phyloP scores from a whole-genome alignment of 169 alveolate species.

The Eimeria falciformis region DNA sequence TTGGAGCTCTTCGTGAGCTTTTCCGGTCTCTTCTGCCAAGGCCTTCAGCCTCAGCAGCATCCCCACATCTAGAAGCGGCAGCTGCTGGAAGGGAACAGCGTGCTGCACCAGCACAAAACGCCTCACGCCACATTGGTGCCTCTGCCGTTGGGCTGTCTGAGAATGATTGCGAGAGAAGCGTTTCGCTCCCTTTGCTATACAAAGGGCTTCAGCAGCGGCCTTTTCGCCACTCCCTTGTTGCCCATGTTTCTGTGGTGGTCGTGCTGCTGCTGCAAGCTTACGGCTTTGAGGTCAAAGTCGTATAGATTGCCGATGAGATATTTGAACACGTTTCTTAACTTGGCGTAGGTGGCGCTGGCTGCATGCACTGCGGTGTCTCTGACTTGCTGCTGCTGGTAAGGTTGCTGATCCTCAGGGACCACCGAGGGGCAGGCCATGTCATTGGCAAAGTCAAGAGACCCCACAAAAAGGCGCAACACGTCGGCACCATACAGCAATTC shows the following conservation, averaged over 20 bases:
- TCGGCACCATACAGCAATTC: slow-evolving; percentile 72
- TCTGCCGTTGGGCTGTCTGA: background rate
- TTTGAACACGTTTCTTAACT: slow-evolving; percentile 51
- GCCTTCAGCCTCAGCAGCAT: slow-evolving; percentile 56
- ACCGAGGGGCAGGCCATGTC: slow-evolving; percentile 71
- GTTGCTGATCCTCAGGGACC: background rate
- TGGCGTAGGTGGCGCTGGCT: slow-evolving; percentile 68
- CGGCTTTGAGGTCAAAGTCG: slow-evolving; percentile 55
- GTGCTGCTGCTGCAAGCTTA: slow-evolving; percentile 6
- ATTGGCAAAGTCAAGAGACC: slow-evolving; percentile 41
- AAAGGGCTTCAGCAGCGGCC: background rate
- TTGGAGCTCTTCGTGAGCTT: slow-evolving; percentile 56
- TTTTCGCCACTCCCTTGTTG: background rate
- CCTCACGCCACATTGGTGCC: background rate
- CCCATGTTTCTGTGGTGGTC: background rate
- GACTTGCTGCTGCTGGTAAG: slow-evolving; percentile 11
- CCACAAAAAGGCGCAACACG: slow-evolving; percentile 73
- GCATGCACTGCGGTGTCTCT: slow-evolving; percentile 46
- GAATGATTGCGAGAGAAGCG: background rate
- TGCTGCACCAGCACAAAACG: slow-evolving; percentile 9
- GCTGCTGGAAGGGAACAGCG: slow-evolving; percentile 27
- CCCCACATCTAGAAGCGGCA: slow-evolving; percentile 68
- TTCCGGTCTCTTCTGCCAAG: slow-evolving; percentile 11
- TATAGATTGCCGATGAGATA: slow-evolving; percentile 73
- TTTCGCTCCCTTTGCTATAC: background rate